Conservation (phyloP, 495 filamentous ascomycete genomes). For the Cercophora sp. region DNA sequence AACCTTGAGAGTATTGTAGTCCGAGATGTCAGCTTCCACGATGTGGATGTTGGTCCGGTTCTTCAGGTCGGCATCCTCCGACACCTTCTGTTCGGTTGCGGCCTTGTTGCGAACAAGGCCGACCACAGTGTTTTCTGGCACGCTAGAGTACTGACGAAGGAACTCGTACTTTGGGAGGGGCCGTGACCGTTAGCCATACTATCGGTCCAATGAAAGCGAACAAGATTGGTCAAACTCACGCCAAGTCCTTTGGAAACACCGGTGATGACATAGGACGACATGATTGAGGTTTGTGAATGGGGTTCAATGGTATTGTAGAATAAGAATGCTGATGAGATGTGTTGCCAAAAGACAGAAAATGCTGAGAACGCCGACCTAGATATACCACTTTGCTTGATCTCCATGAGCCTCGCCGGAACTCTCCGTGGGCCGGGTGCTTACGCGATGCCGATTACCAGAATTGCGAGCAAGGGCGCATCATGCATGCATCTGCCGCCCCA, state of each 20-base stretch:
- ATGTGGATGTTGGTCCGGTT: constrained; percentile 35
- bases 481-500: too few relatives aligned
- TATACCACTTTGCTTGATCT: too few relatives aligned
- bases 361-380: too few relatives aligned
- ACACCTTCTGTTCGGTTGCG: constrained; percentile 23
- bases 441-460: too few relatives aligned
- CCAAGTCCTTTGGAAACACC: constrained; percentile 24
- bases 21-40: constrained; percentile 34
- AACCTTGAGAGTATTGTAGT: constrained; percentile 27
- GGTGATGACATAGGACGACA: constrained; percentile 22
- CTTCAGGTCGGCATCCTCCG: constrained; percentile 12
- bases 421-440: too few relatives aligned
- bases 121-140: constrained; percentile 27
- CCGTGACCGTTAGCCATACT: too few relatives aligned
- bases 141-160: constrained; percentile 23
- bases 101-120: constrained; percentile 35
- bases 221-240: not conserved
- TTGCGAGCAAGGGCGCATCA: too few relatives aligned
- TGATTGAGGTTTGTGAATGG: too few relatives aligned
- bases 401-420: too few relatives aligned
- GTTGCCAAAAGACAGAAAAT: too few relatives aligned
- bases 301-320: too few relatives aligned
- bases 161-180: constrained; percentile 29
- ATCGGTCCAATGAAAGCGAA: not conserved
- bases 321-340: too few relatives aligned